Evolutionary conservation across 2,329 filamentous ascomycete genomes (phyloP), one percentile per base, ranked within the genome.

Genomic region (Xylaria hypoxylon): DNA sequence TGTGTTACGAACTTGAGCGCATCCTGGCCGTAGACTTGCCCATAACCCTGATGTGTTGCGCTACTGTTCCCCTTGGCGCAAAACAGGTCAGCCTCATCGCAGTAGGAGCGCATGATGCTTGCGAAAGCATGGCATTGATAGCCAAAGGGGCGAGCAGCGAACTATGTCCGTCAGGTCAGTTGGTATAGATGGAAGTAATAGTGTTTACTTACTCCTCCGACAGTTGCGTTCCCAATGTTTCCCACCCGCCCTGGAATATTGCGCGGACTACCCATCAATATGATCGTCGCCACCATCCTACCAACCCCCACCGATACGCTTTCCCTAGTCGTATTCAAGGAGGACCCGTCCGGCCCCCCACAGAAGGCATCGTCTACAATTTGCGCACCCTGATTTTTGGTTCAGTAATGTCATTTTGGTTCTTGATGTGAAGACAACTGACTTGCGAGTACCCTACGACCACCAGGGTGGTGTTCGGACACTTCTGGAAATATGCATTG

Each of bases 391-490:
- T 88, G 2, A 13, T 10, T 17, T 24, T n/a, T 8, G 1, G 26
- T n/a, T 50, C 19, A 48, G 56, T 38, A 15, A 45, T 26, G 51
- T 35, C 35, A 2, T 51, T 22, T 17, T 31, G 24, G 7, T 24
- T 13, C 11, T 48, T 1, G n/a, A 24, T 6, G 5, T 19, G 5
- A 17, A 7, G 11, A 1, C 38, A 26, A 59, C 78, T 24, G 72
- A 86, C 85, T 79, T 89, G 87, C 3, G 85, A 88, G 74, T 89
- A 89, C 50, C 87, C 87, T 53, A 89, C 85, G 64, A 89, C 77
- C 7, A 89, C 83, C 24, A 90, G 77, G 69, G 86, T 78, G 3
- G 84, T 84, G 53, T 77, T 77, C 1, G 87, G 87, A 69, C 87
- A 90, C 72, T 79, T 79, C 13, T 79, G 77, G 65, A 85, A 82